Conservation (phyloP, 805 yeast species). For the Candida ulmi region DNA sequence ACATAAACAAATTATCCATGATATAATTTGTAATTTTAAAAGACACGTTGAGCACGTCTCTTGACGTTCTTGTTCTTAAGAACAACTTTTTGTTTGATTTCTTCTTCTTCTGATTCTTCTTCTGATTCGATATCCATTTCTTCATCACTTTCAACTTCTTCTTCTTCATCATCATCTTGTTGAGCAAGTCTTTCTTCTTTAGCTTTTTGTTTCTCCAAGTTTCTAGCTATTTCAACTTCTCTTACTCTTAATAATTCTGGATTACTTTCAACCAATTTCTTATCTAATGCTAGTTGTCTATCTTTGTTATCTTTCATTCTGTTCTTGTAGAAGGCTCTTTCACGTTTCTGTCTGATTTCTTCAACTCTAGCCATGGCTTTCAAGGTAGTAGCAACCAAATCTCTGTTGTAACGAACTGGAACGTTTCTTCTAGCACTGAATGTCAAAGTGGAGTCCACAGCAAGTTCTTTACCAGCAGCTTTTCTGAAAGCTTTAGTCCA, state of each 20-base stretch:
- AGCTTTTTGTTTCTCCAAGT: conserved; percentile 64
- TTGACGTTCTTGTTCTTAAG: conserved; percentile 22
- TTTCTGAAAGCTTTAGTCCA: conserved; percentile 99
- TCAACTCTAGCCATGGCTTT: conserved; percentile 95
- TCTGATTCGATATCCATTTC: conserved; percentile 43
- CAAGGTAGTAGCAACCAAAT: conserved; percentile 87
- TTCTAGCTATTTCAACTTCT: conserved; percentile 83
- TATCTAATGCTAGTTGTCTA: conserved; percentile 76
- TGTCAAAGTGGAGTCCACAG: conserved; percentile 92
- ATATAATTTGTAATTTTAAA: conserved; percentile 2
- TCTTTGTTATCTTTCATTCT: conserved; percentile 98
- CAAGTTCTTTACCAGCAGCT: conserved; percentile 98
- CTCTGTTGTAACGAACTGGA: conserved; percentile 97
- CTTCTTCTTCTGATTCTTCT: conserved; percentile 42
- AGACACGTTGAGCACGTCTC: conserved; percentile 22
- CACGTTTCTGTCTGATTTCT: conserved; percentile 93
- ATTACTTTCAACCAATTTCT: conserved; percentile 80
- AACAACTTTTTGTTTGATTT: conserved; percentile 37
- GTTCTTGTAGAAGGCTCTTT: conserved; percentile 97
- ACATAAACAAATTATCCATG: background rate
- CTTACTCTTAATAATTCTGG: conserved; percentile 89
- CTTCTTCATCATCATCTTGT: conserved; percentile 36
- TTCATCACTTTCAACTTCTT: conserved; percentile 39
- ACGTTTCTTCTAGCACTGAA: conserved; percentile 97
- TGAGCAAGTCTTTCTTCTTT: conserved; percentile 45